Evolutionary conservation across 1,284 basidiomycete species (phyloP).

Genomic region (Chondrostereum purpureum): DNA sequence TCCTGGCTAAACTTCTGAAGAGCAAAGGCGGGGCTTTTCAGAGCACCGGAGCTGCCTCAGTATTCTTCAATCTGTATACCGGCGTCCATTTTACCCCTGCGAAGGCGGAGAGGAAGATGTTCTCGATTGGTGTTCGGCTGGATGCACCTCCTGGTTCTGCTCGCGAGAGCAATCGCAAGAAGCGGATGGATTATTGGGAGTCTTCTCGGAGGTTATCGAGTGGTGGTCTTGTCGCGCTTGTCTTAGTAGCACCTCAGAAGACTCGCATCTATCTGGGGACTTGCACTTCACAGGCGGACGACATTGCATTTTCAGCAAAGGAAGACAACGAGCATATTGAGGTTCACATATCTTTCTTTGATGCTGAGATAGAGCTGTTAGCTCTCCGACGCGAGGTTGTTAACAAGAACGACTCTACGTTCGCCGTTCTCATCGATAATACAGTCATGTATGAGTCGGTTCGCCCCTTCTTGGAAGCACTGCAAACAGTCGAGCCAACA

Average conservation of each 20-base stretch:
- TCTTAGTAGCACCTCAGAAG: conserved; percentile 30
- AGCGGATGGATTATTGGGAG: conserved; percentile 47
- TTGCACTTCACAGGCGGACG: conserved; percentile 31
- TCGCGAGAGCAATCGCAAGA: conserved; percentile 25
- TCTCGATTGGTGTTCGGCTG: conserved; percentile 37
- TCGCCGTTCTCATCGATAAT: conserved; percentile 43
- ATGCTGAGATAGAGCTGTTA: conserved; percentile 38
- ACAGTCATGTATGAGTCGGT: conserved; percentile 56
- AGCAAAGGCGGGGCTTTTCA: conserved; percentile 43
- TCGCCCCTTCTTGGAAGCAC: conserved; percentile 53
- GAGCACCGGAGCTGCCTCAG: conserved; percentile 30
- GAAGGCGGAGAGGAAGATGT: conserved; percentile 38
- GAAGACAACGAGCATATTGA: conserved; percentile 22
- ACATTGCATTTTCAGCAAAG: conserved; percentile 35
- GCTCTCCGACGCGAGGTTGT: conserved; percentile 19
- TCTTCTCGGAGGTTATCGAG: conserved; percentile 45
- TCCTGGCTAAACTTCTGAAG: conserved; percentile 17
- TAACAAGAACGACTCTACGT: conserved; percentile 12
- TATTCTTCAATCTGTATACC: conserved; percentile 56
- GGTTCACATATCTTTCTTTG: conserved; percentile 47
- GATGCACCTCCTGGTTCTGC: conserved; percentile 50
- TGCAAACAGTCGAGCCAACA: conserved; percentile 40
- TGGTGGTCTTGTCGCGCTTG: conserved; percentile 51
- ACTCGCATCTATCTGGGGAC: conserved; percentile 42
- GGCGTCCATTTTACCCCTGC: conserved; percentile 35